These are phyloP conservation scores for Thuja plicata DNA, from an alignment of 83 land plant species.

Conservation along the genomic window DNA sequence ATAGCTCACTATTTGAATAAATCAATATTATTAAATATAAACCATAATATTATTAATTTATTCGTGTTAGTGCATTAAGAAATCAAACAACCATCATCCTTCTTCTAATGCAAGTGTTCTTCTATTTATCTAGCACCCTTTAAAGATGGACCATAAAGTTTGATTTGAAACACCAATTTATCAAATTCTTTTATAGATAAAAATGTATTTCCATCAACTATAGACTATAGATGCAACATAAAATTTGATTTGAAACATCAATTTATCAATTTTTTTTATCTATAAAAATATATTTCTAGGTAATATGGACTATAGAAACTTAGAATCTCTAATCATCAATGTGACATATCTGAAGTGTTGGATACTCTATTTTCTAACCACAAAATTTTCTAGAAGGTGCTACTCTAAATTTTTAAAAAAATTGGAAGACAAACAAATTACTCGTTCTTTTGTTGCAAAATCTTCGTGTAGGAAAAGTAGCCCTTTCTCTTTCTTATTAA, in stretches of 20 bases:
- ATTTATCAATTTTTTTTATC: not conserved
- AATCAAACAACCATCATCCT: too few relatives aligned
- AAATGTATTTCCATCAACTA: not conserved
- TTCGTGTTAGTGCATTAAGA: too few relatives aligned
- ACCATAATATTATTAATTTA: too few relatives aligned
- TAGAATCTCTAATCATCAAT: not conserved
- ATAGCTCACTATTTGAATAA: too few relatives aligned
- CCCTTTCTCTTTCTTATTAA: conserved; percentile 72
- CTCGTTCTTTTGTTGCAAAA: conserved; percentile 66
- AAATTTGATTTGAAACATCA: not conserved
- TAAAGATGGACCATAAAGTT: not conserved
- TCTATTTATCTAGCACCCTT: too few relatives aligned
- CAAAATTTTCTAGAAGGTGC: not conserved
- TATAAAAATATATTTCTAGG: not conserved
- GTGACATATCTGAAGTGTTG: not conserved
- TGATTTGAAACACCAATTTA: not conserved
- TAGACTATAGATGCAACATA: not conserved
- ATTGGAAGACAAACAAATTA: conserved; percentile 34
- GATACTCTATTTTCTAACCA: not conserved
- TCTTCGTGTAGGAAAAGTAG: conserved; percentile 69
- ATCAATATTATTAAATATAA: too few relatives aligned
- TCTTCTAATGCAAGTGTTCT: too few relatives aligned
- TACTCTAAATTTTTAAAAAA: not conserved
- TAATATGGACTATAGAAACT: not conserved
- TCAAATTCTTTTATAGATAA: not conserved